These are phyloP conservation scores for Brassica hybrid DNA, from an alignment of 441 rosid genomes.

Conservation along the genomic window DNA sequence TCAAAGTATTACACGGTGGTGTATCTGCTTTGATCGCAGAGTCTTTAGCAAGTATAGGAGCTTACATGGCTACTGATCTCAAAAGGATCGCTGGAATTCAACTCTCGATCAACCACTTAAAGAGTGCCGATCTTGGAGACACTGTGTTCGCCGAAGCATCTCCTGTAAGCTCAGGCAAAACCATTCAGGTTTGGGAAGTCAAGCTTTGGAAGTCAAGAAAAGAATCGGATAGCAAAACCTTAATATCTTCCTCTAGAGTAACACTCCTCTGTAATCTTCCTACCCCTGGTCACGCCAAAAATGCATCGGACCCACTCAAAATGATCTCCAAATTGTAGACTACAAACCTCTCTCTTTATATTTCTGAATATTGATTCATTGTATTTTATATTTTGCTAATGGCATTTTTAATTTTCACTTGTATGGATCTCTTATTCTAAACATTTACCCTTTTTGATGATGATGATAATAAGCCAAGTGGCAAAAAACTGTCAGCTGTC, in stretches of 20 bases:
- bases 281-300: conserved; percentile 31
- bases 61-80: conserved; percentile 84
- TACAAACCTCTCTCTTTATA: neutral
- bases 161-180: conserved; percentile 68
- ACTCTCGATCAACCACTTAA: conserved; percentile 81
- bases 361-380: neutral
- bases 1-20: conserved; percentile 95
- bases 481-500: neutral
- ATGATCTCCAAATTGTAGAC: conserved; percentile 26
- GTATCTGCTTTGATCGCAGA: conserved; percentile 91
- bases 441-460: neutral
- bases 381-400: neutral
- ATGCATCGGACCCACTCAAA: conserved; percentile 18
- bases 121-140: conserved; percentile 79
- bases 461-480: neutral
- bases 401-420: neutral
- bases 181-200: conserved; percentile 72
- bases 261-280: conserved; percentile 45
- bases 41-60: conserved; percentile 88
- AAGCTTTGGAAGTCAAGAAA: conserved; percentile 40
- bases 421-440: neutral
- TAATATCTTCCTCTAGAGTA: conserved; percentile 41
- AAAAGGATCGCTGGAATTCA: conserved; percentile 86
- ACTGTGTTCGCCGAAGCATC: conserved; percentile 69
- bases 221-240: conserved; percentile 16